Base-by-base conservation (phyloP, 345 rosid genomes). In the Laguncularia racemosa region DNA sequence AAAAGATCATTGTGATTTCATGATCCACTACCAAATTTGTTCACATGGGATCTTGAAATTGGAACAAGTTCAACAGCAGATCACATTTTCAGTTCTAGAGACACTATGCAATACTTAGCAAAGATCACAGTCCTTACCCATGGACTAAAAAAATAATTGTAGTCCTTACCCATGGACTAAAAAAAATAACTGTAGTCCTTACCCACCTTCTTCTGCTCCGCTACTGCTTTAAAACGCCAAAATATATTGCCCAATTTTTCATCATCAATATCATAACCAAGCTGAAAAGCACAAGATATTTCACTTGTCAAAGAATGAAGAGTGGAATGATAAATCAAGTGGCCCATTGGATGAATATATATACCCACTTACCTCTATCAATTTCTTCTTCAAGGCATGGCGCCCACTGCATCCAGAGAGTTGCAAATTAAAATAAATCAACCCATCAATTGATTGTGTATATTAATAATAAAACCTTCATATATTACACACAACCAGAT, bases 191-290 rank as follows among this genome's bases (percentile, higher is more conserved):
- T n/a, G 6, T 56, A 18, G 28, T 44, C 20, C 38, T 47, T 16
- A 20, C 56, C 58, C 50, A 95, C 95, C 97, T 90, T 95, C 77
- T 90, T 89, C 44, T 67, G 81, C 73, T 95, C 97, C 13, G 97
- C 97, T 50, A 90, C 89, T 21, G 84, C 70, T 76, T 93, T 93
- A 78, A 93, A 93, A 52, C 70, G 78, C 99, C 95, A 90, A 76
- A 93, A 89, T 55, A 90, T 73, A 53, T 58, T 77, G 57, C 71
- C 84, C 55, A 93, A 81, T 63, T 87, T 88, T 49, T 79, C 86
- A 64, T 82, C 87, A 61, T 79, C 83, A 62, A 93, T 59, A 64
- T 79, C 88, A 64, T 82, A 93, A 53, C 97, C 97, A 69, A 90
- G 92, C 99, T 93, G 84, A 43, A 57, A 52, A 68, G 48, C 55